Conservation (phyloP, 2,329 filamentous ascomycete genomes). For the Colletotrichum incanum region DNA sequence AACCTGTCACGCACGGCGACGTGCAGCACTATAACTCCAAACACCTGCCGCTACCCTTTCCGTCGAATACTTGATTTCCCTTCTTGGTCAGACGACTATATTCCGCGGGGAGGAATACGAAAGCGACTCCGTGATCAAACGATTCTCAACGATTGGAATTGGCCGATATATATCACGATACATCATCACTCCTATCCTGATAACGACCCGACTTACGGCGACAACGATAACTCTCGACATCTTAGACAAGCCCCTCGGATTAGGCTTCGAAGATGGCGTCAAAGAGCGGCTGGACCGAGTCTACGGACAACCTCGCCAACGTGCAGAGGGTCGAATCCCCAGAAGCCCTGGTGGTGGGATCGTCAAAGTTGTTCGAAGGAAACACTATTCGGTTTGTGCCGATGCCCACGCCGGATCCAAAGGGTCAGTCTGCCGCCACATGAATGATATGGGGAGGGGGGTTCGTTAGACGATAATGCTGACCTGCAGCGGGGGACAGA, state of each 20-base stretch:
- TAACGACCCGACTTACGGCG: neutral
- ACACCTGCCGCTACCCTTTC: constrained; percentile 21
- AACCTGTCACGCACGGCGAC: constrained; percentile 34
- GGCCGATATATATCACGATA: neutral
- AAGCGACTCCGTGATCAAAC: constrained; percentile 11
- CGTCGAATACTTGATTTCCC: neutral
- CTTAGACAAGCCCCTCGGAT: constrained; percentile 5
- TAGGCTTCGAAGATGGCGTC: constrained; percentile 39
- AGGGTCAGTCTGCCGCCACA: constrained; percentile 43
- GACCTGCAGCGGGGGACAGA: constrained; percentile 44
- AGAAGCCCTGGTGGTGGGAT: constrained; percentile 47
- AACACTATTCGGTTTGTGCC: constrained; percentile 46
- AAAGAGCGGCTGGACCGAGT: constrained; percentile 44
- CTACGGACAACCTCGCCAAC: constrained; percentile 44
- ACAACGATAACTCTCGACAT: constrained; percentile 20
- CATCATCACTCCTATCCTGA: too few relatives aligned
- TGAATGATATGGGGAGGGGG: too few relatives aligned
- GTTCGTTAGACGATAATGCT: neutral
- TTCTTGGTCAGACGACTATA: constrained; percentile 21
- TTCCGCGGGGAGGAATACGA: constrained; percentile 41
- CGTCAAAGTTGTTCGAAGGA: constrained; percentile 46
- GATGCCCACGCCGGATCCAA: constrained; percentile 52
- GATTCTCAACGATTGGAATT: constrained; percentile 4
- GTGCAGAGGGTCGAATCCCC: constrained; percentile 42
- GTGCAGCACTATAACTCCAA: constrained; percentile 39